Evolutionary conservation across 2,329 filamentous ascomycete species (phyloP), one percentile per base, ranked within the genome.

Genomic region (Aspergillus quadrilineatus): DNA sequence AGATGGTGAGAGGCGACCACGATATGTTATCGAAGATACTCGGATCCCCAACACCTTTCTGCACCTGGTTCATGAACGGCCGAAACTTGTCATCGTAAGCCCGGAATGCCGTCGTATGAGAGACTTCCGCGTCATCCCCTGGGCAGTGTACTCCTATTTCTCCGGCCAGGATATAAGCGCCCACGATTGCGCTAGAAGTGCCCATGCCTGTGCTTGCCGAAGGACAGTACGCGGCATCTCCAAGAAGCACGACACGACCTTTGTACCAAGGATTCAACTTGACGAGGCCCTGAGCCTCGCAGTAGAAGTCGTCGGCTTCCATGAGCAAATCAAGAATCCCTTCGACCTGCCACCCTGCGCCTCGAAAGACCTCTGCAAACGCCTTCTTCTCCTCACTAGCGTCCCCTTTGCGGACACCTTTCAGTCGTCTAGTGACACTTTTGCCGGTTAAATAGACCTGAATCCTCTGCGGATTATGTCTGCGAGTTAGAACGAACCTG

Each of bases 161-260:
- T 36, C 52, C 52, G 0, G 44, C 52, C 12, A 54, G 36, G 7
- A 54, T 44, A 12, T 49, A 43, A 1, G 52, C 52, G 4, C 52
- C 52, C 2, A 37, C 36, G 14, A 54, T 34, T 9, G 44, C 44
- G 32, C 48, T 44, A 26, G 34, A 48, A 9, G 52, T 54, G 1
- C 52, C 44, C n/a, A 41, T 15, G 7, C 52, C 52, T 34, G 44
- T 39, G 14, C 8, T 9, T 2, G 52, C 22, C 6, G 32, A 34
- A 15, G 52, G 30, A 8, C n/a, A 15, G 12, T 54, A 54, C 4
- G 44, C 52, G 1, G 52, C 52, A 32, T 49, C 52, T 5, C 44
- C 44, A n/a, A 54, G 39, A 41, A 54, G 6, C 14, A 49, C 52
- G 17, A 54, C 22, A 10, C 52, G 52, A 2, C 52, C 52, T 7